These are phyloP conservation scores for Dryas drummondii DNA, from an alignment of 306 rosid species.

Conservation along the genomic window DNA sequence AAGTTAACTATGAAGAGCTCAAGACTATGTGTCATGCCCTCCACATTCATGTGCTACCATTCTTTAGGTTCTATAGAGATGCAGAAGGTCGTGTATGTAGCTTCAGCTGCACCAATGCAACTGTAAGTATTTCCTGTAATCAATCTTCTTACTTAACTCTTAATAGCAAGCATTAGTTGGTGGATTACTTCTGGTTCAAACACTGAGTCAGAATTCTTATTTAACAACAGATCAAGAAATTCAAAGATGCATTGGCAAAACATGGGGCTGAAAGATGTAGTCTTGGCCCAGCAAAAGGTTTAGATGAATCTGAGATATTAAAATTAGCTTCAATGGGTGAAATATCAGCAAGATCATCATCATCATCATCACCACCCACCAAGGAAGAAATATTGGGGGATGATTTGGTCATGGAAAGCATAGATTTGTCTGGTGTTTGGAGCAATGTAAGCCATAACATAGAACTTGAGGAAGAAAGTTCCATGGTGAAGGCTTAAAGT, in stretches of 20 bases:
- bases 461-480: slow-evolving; percentile 29
- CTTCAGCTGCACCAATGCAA: slow-evolving; percentile 86
- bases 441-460: slow-evolving; percentile 9
- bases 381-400: slow-evolving; percentile 34
- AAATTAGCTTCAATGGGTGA: slow-evolving; percentile 48
- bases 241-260: slow-evolving; percentile 69
- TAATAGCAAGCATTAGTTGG: neutral
- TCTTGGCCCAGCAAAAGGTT: slow-evolving; percentile 66
- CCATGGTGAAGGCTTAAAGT: slow-evolving; percentile 16
- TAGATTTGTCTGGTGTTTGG: slow-evolving; percentile 38
- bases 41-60: slow-evolving; percentile 76
- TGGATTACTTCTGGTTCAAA: neutral
- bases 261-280: slow-evolving; percentile 60
- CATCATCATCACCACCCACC: slow-evolving; percentile 24
- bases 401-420: slow-evolving; percentile 31
- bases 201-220: neutral
- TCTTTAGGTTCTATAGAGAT: slow-evolving; percentile 83
- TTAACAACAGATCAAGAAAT: slow-evolving; percentile 74
- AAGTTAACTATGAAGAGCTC: slow-evolving; percentile 70
- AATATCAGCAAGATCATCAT: slow-evolving; percentile 27
- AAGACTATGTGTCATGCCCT: slow-evolving; percentile 66
- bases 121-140: slow-evolving; percentile 47
- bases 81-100: slow-evolving; percentile 72
- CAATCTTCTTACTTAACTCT: neutral
- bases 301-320: slow-evolving; percentile 63